phyloP scores from a whole-genome alignment of 805 yeast genomes.

The Wickerhamiella shivajii region DNA sequence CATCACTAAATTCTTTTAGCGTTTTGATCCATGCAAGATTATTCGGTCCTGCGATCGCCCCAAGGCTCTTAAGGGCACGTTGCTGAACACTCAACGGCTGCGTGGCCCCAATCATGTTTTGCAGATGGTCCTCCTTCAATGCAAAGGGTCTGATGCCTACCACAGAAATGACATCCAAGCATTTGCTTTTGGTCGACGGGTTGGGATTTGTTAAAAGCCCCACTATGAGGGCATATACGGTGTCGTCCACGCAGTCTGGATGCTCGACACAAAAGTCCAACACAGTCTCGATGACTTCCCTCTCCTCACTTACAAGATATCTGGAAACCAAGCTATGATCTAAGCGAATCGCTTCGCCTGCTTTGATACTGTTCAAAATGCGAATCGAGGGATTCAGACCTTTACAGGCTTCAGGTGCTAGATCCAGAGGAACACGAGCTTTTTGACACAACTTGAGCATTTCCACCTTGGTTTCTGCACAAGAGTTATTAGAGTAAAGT shows the following conservation, averaged over 20 bases:
- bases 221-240: not conserved
- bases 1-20: slow-evolving; percentile 25
- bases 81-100: slow-evolving; percentile 12
- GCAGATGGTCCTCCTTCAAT: too few species aligned
- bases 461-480: slow-evolving; percentile 12
- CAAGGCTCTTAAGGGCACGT: slow-evolving; percentile 12
- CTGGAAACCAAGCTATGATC: not conserved
- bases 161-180: slow-evolving; percentile 1
- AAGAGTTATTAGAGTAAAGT: slow-evolving; percentile 1
- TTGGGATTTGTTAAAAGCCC: not conserved
- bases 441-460: slow-evolving; percentile 6
- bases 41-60: slow-evolving; percentile 10
- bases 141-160: slow-evolving; percentile 1
- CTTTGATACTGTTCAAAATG: slow-evolving; percentile 6
- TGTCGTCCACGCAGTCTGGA: not conserved
- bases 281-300: slow-evolving; percentile 1
- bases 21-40: slow-evolving; percentile 3
- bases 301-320: slow-evolving; percentile 1
- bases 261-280: not conserved
- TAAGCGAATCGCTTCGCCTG: not conserved
- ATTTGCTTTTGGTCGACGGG: slow-evolving; percentile 3
- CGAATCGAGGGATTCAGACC: slow-evolving; percentile 8
- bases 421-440: not conserved
- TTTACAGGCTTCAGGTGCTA: not conserved
- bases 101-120: too few species aligned